Percentiles rank a stretch among this genome's conserved stretches.
phyloP scores from a whole-genome alignment of 768 basidiomycete genomes.

The Dictyophora rubrovolvata region DNA sequence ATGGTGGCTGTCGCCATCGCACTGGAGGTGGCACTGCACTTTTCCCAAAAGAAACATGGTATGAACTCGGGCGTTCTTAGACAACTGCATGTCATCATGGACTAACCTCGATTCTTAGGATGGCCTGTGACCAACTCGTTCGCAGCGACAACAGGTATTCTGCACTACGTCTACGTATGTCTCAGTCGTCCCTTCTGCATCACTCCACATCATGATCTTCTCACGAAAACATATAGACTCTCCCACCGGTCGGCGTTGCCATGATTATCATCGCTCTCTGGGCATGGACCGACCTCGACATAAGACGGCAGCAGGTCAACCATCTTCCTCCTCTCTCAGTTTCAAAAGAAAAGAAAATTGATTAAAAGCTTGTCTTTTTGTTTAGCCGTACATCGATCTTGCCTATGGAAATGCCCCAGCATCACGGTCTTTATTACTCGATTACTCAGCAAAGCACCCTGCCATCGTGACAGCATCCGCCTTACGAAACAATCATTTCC shows the following conservation, averaged over 20 bases:
- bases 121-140: conserved; percentile 20
- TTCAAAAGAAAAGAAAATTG: not conserved
- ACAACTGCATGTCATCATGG: no score
- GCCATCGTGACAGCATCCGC: not conserved
- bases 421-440: conserved; percentile 40
- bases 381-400: conserved; percentile 47
- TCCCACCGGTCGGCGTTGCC: conserved; percentile 42
- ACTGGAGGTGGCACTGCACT: conserved; percentile 37
- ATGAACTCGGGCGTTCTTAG: no score
- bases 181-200: not conserved
- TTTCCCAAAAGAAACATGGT: conserved; percentile 38
- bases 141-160: conserved; percentile 21
- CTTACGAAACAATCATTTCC: conserved; percentile 33
- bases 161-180: conserved; percentile 47
- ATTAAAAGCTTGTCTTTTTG: no score
- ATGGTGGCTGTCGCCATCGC: conserved; percentile 31
- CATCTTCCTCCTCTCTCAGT: not conserved
- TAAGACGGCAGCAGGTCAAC: conserved; percentile 45
- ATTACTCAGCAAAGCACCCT: conserved; percentile 36
- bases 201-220: not conserved
- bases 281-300: conserved; percentile 49
- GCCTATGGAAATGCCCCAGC: conserved; percentile 46
- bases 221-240: conserved; percentile 26
- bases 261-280: conserved; percentile 41
- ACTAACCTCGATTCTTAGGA: conserved; percentile 20